Conservation (phyloP, 345 rosid genomes). For the Hevea brasiliensis region DNA sequence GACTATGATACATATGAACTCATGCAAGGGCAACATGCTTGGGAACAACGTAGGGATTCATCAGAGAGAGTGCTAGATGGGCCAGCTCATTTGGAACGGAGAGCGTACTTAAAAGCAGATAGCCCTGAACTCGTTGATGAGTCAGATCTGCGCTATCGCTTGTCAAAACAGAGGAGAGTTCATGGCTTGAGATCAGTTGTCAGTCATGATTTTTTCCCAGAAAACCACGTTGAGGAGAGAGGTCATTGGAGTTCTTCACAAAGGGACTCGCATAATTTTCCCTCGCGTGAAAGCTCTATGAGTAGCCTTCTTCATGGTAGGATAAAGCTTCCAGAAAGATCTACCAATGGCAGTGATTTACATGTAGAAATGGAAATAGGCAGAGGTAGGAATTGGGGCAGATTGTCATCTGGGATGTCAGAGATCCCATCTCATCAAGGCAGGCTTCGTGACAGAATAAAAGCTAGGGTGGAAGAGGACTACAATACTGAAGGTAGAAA, state of each 20-base stretch:
- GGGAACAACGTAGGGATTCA: conserved; percentile 57
- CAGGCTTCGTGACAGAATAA: conserved; percentile 64
- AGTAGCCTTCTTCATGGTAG: conserved; percentile 76
- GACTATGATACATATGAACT: conserved; percentile 51
- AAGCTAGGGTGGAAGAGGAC: conserved; percentile 51
- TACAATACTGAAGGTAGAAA: conserved; percentile 40
- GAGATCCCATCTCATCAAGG: conserved; percentile 37
- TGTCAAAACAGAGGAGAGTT: conserved; percentile 64
- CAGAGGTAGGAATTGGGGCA: conserved; percentile 49
- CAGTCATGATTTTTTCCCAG: conserved; percentile 49
- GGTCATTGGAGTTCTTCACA: conserved; percentile 43
- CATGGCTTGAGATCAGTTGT: conserved; percentile 68
- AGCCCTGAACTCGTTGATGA: conserved; percentile 48
- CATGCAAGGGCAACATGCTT: conserved; percentile 51
- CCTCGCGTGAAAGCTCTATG: conserved; percentile 46
- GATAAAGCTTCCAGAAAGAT: conserved; percentile 69
- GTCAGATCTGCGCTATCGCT: conserved; percentile 68
- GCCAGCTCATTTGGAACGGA: conserved; percentile 49
- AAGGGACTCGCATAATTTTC: conserved; percentile 38
- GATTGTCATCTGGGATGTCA: conserved; percentile 45
- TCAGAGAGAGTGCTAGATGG: conserved; percentile 48
- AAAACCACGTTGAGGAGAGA: conserved; percentile 44
- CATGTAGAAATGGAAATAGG: conserved; percentile 51
- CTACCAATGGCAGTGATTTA: conserved; percentile 36
- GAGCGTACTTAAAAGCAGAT: conserved; percentile 44